Base-by-base conservation (phyloP, 495 filamentous ascomycete species). In the Coniosporium apollinis region DNA sequence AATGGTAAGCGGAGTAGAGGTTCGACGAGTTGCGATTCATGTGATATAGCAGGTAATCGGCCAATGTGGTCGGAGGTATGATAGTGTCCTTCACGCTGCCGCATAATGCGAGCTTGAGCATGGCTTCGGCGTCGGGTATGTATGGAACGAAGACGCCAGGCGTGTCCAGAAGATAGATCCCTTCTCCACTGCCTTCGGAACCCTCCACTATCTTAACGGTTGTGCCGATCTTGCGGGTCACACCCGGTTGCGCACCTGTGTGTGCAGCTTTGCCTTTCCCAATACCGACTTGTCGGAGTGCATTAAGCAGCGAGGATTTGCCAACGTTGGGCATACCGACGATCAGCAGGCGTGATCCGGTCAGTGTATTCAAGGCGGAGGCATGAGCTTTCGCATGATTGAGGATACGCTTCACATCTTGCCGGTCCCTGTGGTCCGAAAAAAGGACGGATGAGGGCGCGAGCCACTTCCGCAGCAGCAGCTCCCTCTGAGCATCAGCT, bases 251-350 rank as follows among this genome's bases (percentile, higher is more conserved):
- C 5, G 74, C 74, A 3, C 91, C 91, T 1, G 85, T 94, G 35
- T 60, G 61, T 30, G 85, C 74, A 6, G 72, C 91, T 54, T 94
- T 94, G 24, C 72, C 67, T 39, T 76, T 72, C 13, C 64, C 55
- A 38, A 79, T 61, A 29, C 85, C 80, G 13, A 62, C 57, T 15
- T 62, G 66, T 7, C 91, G 78, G 25, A 97, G 64, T 19, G 77
- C 67, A 55, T 97, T 97, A 17, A 97, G 72, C 10, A 97, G 64
- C 0, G 87, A 82, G 16, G 82, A 91, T 56, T 97, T 84, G 1
- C 79, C 89, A 0, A 89, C 81, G 56, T 97, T 97, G 4, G 89
- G 89, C 87, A 97, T 94, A 19, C 89, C 89, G 13, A 94, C 85
- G 1, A 96, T 70, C 52, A 97, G 66, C 36, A 82, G 69, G 18